A percentile compares a stretch with the other conserved stretches of the same genome.
These are phyloP conservation scores for Phytophthora brassicae DNA, from an alignment of 352 stramenopile species.

Conservation along the genomic window DNA sequence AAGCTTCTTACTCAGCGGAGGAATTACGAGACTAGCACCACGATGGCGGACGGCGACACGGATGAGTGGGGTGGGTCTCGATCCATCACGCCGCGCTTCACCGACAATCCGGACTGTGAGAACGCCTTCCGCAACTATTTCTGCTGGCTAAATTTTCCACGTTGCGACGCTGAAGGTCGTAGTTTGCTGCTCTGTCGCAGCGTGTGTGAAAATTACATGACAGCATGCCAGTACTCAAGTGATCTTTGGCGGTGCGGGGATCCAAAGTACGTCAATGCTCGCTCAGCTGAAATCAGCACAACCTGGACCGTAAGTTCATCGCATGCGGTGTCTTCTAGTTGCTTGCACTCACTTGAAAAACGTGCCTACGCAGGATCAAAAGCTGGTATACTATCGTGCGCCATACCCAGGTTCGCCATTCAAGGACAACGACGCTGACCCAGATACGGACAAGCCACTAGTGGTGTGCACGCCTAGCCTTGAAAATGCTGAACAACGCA, in stretches of 20 bases:
- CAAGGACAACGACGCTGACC: slow-evolving; percentile 68
- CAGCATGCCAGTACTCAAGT: slow-evolving; percentile 74
- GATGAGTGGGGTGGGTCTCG: slow-evolving; percentile 70
- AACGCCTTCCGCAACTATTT: slow-evolving; percentile 91
- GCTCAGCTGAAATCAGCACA: slow-evolving; percentile 56
- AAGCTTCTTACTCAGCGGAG: slow-evolving; percentile 65
- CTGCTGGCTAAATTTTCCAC: slow-evolving; percentile 92
- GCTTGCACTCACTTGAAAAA: background rate
- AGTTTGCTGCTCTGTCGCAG: slow-evolving; percentile 87
- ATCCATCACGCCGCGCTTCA: slow-evolving; percentile 75
- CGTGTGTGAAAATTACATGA: slow-evolving; percentile 92
- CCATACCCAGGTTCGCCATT: slow-evolving; percentile 82
- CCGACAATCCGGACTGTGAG: slow-evolving; percentile 86
- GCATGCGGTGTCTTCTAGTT: background rate
- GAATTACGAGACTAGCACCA: slow-evolving; percentile 64
- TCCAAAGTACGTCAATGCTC: slow-evolving; percentile 71
- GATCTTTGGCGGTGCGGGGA: slow-evolving; percentile 89
- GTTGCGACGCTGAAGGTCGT: slow-evolving; percentile 82
- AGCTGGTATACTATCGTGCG: slow-evolving; percentile 77
- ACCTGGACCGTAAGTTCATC: slow-evolving; percentile 56
- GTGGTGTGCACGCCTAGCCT: slow-evolving; percentile 85
- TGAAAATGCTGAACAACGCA: slow-evolving; percentile 44
- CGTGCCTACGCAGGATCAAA: slow-evolving; percentile 43
- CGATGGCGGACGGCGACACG: slow-evolving; percentile 50
- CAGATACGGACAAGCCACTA: slow-evolving; percentile 69